Base-by-base conservation (phyloP, 148 eudicot species). In the Euryodendron excelsum region DNA sequence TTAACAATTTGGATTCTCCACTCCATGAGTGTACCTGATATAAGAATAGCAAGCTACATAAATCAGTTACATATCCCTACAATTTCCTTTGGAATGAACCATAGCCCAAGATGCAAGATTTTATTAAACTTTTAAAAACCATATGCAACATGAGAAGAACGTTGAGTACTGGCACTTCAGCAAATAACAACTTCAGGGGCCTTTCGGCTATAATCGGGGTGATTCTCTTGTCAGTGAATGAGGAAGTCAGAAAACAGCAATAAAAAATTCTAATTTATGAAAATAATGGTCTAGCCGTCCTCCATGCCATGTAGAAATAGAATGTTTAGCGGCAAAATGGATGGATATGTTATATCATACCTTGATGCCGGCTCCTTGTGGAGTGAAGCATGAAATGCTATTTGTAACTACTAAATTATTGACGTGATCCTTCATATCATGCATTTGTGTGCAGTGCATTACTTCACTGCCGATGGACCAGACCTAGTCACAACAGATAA, bases 331-430 rank as follows among this genome's bases (percentile, higher is more conserved):
- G 39, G 30, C 11, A 30, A 4, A 68, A 4, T 20, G 67, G 7
- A 5, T 13, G 11, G 18, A 20, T 9, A 13, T 3, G n/a, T 3
- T 10, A 30, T 52, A 21, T 72, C 59, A 17, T 83, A 85, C 90
- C 90, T 83, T 87, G 81, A 87, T 56, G 39, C 90, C 90, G 36
- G 86, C 80, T 50, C 90, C 88, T 76, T 83, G 86, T 76, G 90
- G 87, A 67, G 85, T 83, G 78, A 83, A 87, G 76, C 88, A 87
- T 0, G 86, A 75, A 56, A 83, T 75, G 79, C 77, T 87, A 73
- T 85, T 83, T 50, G 90, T 73, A 64, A 85, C 86, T 66, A 84
- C 82, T 41, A 87, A 79, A 53, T 72, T 83, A 69, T 76, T 83
- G 52, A 87, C 84, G 25, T 77, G 90, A 80, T 87, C 90, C 82